A percentile compares a stretch with the other conserved stretches of the same genome.
Conservation (phyloP, 441 rosid species). For the Euphorbia schlechtendalii region DNA sequence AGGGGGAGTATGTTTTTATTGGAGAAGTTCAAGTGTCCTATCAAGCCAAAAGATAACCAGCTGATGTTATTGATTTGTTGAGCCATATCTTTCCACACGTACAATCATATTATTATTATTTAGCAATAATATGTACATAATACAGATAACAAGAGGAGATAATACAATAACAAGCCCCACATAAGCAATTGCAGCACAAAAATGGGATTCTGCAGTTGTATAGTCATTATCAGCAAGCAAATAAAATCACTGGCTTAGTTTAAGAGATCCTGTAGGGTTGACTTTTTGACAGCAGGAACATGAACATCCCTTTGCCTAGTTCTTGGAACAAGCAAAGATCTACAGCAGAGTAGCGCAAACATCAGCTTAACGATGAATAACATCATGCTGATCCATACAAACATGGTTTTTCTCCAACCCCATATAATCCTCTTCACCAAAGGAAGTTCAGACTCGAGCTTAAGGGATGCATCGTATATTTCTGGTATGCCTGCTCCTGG, state of each 20-base stretch:
- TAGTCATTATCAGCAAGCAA: slow-evolving; percentile 1
- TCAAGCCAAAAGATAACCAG: no score
- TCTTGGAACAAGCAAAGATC: slow-evolving; percentile 62
- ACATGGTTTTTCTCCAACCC: slow-evolving; percentile 72
- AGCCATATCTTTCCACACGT: neutral
- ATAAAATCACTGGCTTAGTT: slow-evolving; percentile 14
- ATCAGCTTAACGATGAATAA: slow-evolving; percentile 43
- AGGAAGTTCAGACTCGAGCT: slow-evolving; percentile 60
- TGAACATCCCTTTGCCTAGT: slow-evolving; percentile 28
- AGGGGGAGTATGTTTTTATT: no score
- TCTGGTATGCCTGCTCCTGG: slow-evolving; percentile 82
- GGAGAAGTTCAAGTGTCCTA: no score
- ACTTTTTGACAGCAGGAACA: slow-evolving; percentile 18
- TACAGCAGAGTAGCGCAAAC: slow-evolving; percentile 52
- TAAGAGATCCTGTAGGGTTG: slow-evolving; percentile 12
- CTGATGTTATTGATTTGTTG: no score
- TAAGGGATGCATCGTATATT: slow-evolving; percentile 58
- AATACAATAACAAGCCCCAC: no score
- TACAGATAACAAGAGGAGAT: neutral
- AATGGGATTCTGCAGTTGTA: neutral
- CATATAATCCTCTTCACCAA: slow-evolving; percentile 53
- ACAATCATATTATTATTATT: neutral
- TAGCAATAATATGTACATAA: slow-evolving; percentile 1
- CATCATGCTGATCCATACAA: slow-evolving; percentile 57
- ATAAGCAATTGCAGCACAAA: neutral